phyloP scores from a whole-genome alignment of 495 filamentous ascomycete genomes.

The Glarea lozoyensis region DNA sequence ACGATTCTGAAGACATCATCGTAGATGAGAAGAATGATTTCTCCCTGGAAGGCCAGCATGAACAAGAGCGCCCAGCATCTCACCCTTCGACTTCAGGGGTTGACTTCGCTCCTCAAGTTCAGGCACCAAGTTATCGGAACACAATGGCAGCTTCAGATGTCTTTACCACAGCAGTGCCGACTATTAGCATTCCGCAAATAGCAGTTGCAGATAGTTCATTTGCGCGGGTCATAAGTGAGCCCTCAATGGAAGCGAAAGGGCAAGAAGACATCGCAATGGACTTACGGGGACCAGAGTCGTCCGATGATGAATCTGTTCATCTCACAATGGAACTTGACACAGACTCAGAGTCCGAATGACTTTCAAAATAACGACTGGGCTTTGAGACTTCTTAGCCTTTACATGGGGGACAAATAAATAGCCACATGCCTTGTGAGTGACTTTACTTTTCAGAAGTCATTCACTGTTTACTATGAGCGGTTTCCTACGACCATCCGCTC shows the following conservation, averaged over 20 bases:
- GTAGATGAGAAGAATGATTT: constrained; percentile 15
- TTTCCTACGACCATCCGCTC: no score
- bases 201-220: neutral
- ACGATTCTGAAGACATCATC: constrained; percentile 5
- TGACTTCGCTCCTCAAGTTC: neutral
- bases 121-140: neutral
- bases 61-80: neutral
- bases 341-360: constrained; percentile 11
- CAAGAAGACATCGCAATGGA: constrained; percentile 5
- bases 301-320: constrained; percentile 29
- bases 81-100: neutral
- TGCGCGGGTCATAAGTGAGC: neutral
- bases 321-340: constrained; percentile 21
- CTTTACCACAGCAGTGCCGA: neutral
- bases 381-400: no score
- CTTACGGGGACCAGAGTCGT: constrained; percentile 21
- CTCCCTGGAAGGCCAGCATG: neutral
- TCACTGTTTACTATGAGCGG: no score
- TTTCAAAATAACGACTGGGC: neutral
- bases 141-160: neutral
- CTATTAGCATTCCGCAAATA: neutral
- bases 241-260: neutral
- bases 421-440: no score
- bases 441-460: no score
- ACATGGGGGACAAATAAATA: no score